Base-by-base conservation (phyloP, 768 basidiomycete species). In the Sarcodon aspratus region DNA sequence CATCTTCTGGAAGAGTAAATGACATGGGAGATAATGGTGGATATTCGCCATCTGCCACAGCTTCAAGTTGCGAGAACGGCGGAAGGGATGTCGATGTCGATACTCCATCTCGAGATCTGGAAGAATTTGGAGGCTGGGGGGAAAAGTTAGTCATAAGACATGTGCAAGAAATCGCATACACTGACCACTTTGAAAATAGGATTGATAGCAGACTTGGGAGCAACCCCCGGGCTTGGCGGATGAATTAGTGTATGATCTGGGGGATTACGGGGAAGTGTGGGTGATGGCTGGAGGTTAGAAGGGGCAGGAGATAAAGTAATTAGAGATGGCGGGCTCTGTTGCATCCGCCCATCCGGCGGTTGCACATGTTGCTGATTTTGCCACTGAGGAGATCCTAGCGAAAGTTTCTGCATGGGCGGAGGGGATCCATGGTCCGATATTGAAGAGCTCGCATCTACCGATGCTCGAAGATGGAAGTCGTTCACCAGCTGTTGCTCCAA, bases 121-220 rank as follows among this genome's bases (percentile, higher is more conserved):
- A 49, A 32, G 50, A 47, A 37, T 54, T 48, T 50, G 61, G 50
- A 33, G 59, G 57, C 60, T 61, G 45, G 18, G 34, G 46, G 8
- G 17, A 15, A 42, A 31, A 11, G 21, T 45, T 13, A 38, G 51
- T 40, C 11, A 45, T n/a, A 45, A 31, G 47, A 36, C 13, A 9
- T 15, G 36, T 33, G 51, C 44, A 4, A 33, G 36, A 37, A 11
- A 36, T 36, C 18, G 48, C 40, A 33, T 36, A 49, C 15, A 79
- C 88, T 72, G 68, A 90, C 88, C 71, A 91, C 87, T 77, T 86
- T 83, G 73, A 91, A 91, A 62, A 90, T 89, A 31, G 88, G 85
- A 63, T 91, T 88, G 59, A 89, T 85, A 33, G 72, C 75, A 43
- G 80, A 76, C 60, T 80, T 82, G 35, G 85, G 72, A 12, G 75